These are phyloP conservation scores for Ambrosiella beaveri DNA, from an alignment of 2,329 filamentous ascomycete genomes.

Conservation along the genomic window DNA sequence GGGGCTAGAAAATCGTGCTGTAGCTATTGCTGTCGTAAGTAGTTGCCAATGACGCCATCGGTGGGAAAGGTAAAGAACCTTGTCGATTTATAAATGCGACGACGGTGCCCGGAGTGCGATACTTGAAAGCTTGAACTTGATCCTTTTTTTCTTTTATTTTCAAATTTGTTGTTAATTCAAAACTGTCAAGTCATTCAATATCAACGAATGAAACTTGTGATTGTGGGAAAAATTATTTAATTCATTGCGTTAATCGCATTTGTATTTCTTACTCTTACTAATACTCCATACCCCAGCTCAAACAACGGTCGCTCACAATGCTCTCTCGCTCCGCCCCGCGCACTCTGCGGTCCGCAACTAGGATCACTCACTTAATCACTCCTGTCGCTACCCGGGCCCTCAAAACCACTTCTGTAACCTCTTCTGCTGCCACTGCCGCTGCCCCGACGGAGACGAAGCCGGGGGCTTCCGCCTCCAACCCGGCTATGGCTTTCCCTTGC, in stretches of 20 bases:
- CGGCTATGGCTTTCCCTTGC: slow-evolving; percentile 77
- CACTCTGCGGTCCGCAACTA: background rate
- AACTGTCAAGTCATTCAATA: too few species aligned
- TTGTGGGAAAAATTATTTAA: too few species aligned
- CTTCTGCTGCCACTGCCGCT: background rate
- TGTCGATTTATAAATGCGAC: too few species aligned
- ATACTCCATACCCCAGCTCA: background rate
- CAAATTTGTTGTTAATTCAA: too few species aligned
- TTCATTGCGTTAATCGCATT: background rate
- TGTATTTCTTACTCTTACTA: background rate
- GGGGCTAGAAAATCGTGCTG: too few species aligned
- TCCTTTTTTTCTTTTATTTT: background rate
- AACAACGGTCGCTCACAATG: background rate
- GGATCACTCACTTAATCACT: background rate
- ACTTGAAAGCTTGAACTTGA: background rate
- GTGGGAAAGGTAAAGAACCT: too few species aligned
- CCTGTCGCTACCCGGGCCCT: background rate
- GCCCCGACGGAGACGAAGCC: background rate
- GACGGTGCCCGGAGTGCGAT: background rate
- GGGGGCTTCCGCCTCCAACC: slow-evolving; percentile 43
- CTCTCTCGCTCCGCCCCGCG: slow-evolving; percentile 3
- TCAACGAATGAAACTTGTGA: too few species aligned
- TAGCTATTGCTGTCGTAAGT: too few species aligned
- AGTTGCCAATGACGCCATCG: too few species aligned
- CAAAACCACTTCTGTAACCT: slow-evolving; percentile 3